These are phyloP conservation scores for Pigoraptor vietnamica DNA, from an alignment of 78 protist genomes.

Conservation along the genomic window DNA sequence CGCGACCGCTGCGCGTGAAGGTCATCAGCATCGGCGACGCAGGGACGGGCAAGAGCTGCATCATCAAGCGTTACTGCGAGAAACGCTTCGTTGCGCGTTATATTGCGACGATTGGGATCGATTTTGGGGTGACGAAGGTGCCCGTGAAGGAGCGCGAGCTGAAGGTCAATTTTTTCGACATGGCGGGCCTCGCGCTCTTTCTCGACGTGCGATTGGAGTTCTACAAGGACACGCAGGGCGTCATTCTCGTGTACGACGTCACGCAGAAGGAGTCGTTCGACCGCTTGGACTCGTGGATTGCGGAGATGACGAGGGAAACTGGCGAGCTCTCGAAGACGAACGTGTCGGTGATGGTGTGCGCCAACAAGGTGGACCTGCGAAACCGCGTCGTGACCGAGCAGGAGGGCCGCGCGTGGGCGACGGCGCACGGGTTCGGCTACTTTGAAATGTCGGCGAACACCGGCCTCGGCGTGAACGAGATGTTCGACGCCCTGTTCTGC, in stretches of 20 bases:
- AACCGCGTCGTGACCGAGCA: slow-evolving; percentile 21
- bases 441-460: slow-evolving; percentile 43
- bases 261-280: slow-evolving; percentile 15
- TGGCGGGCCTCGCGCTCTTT: slow-evolving; percentile 48
- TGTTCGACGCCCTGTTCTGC: slow-evolving; percentile 19
- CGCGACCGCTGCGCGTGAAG: not conserved
- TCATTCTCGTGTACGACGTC: slow-evolving; percentile 49
- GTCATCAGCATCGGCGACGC: not conserved
- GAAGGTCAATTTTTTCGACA: slow-evolving; percentile 62
- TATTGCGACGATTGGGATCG: slow-evolving; percentile 71
- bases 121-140: slow-evolving; percentile 57
- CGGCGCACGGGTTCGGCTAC: slow-evolving; percentile 15
- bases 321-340: not conserved
- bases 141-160: not conserved
- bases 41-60: slow-evolving; percentile 52
- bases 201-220: slow-evolving; percentile 62
- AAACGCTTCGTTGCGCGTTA: slow-evolving; percentile 54
- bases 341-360: slow-evolving; percentile 23
- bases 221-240: slow-evolving; percentile 59
- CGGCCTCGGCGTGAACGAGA: slow-evolving; percentile 18
- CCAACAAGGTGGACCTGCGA: slow-evolving; percentile 40
- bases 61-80: slow-evolving; percentile 75
- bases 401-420: slow-evolving; percentile 40
- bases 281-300: slow-evolving; percentile 29
- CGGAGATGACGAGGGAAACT: slow-evolving; percentile 17